These are phyloP conservation scores for Diplodia corticola DNA, from an alignment of 2,329 filamentous ascomycete species.

Conservation along the genomic window DNA sequence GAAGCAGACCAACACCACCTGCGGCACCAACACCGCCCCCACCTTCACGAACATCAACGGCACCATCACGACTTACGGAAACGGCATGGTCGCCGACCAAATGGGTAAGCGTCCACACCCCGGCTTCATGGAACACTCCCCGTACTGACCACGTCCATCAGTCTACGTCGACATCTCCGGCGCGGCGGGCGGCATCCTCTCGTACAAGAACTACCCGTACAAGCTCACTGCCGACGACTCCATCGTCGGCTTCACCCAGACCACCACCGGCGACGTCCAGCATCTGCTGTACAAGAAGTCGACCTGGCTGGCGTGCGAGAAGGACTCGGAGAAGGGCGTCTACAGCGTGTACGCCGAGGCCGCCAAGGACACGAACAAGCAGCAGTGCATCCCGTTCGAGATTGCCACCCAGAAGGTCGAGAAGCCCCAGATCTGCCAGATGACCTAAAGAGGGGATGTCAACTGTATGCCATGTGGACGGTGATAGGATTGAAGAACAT, in stretches of 20 bases:
- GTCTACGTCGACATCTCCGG: slow-evolving; percentile 6
- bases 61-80: slow-evolving; percentile 11
- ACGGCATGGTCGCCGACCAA: slow-evolving; percentile 2
- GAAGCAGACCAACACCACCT: slow-evolving; percentile 7
- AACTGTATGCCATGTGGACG: neutral
- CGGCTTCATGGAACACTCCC: too few species aligned
- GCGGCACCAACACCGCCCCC: neutral
- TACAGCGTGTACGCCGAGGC: slow-evolving; percentile 1
- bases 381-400: neutral
- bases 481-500: neutral
- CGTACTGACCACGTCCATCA: neutral
- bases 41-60: neutral
- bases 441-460: neutral
- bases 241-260: neutral
- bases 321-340: neutral
- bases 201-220: slow-evolving; percentile 11
- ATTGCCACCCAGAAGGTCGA: neutral
- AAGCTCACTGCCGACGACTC: neutral
- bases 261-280: neutral
- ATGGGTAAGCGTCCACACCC: neutral
- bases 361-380: neutral
- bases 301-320: slow-evolving; percentile 1
- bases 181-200: slow-evolving; percentile 8
- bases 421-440: neutral
- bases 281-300: neutral